Conservation (phyloP, 208 protist genomes). For the Acanthamoeba lugdunensis region DNA sequence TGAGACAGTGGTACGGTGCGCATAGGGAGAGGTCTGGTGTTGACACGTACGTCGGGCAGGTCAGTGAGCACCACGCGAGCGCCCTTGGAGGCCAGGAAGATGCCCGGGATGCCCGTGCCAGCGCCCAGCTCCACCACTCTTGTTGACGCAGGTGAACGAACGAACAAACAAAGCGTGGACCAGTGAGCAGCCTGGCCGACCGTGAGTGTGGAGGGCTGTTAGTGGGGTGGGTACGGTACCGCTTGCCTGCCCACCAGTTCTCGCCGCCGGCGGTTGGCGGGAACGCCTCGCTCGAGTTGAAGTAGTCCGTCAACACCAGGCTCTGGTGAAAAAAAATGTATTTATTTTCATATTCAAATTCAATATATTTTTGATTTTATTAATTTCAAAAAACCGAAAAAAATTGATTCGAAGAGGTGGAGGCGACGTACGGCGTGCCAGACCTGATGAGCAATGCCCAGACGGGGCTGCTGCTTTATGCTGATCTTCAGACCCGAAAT, state of each 20-base stretch:
- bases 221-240: background rate
- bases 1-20: background rate
- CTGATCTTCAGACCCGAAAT: slow-evolving; percentile 27
- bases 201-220: background rate
- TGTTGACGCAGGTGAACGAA: background rate
- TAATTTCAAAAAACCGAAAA: no score
- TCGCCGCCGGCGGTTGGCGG: background rate
- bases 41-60: slow-evolving; percentile 4
- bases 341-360: no score
- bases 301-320: slow-evolving; percentile 62
- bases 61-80: slow-evolving; percentile 19
- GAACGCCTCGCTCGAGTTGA: slow-evolving; percentile 36
- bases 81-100: slow-evolving; percentile 52
- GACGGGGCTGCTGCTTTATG: slow-evolving; percentile 56
- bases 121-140: slow-evolving; percentile 62
- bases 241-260: slow-evolving; percentile 62
- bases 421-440: slow-evolving; percentile 55
- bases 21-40: no score
- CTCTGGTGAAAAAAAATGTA: no score
- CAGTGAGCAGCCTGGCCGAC: background rate
- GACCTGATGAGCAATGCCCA: slow-evolving; percentile 72
- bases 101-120: slow-evolving; percentile 61
- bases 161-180: background rate
- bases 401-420: background rate
- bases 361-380: no score